phyloP scores from a whole-genome alignment of 2,329 filamentous ascomycete species.

The Dactylellina parvicollis region DNA sequence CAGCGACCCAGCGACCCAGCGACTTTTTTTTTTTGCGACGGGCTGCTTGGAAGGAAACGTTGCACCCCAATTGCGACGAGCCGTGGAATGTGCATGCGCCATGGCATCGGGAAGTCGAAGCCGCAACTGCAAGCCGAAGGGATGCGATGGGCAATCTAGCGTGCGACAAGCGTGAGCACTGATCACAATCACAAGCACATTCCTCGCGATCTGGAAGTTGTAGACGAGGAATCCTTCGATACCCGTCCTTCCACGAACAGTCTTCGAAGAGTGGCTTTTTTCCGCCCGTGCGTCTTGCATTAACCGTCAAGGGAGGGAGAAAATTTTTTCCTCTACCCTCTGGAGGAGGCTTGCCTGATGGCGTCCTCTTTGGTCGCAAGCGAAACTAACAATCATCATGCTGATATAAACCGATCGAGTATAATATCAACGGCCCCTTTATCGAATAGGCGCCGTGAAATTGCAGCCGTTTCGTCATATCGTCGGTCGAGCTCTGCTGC shows the following conservation, averaged over 20 bases:
- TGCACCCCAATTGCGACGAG: conserved; percentile 34
- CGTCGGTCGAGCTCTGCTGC: conserved; percentile 22
- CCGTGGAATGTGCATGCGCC: conserved; percentile 42
- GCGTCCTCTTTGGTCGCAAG: conserved; percentile 8
- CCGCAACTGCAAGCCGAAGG: conserved; percentile 27
- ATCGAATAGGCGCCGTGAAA: conserved; percentile 51
- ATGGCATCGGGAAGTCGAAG: conserved; percentile 38
- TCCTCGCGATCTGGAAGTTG: conserved; percentile 36
- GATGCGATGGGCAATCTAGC: neutral
- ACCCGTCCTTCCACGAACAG: conserved; percentile 4
- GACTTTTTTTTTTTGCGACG: too few relatives aligned
- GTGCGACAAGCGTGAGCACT: neutral
- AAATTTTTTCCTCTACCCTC: conserved; percentile 12
- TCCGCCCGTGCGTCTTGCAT: conserved; percentile 23
- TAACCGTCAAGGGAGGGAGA: conserved; percentile 9
- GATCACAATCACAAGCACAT: conserved; percentile 17
- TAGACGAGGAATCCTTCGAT: conserved; percentile 29
- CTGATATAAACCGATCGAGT: conserved; percentile 33
- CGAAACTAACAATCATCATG: neutral
- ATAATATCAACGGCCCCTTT: conserved; percentile 36
- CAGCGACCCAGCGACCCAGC: too few relatives aligned
- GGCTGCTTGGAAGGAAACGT: conserved; percentile 7
- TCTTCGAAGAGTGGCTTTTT: conserved; percentile 6
- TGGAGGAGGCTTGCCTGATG: conserved; percentile 5
- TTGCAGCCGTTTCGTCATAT: conserved; percentile 50